Evolutionary conservation across 2,329 filamentous ascomycete species (phyloP), one percentile per base, ranked within the genome.

Genomic region (Beauveria caledonica): DNA sequence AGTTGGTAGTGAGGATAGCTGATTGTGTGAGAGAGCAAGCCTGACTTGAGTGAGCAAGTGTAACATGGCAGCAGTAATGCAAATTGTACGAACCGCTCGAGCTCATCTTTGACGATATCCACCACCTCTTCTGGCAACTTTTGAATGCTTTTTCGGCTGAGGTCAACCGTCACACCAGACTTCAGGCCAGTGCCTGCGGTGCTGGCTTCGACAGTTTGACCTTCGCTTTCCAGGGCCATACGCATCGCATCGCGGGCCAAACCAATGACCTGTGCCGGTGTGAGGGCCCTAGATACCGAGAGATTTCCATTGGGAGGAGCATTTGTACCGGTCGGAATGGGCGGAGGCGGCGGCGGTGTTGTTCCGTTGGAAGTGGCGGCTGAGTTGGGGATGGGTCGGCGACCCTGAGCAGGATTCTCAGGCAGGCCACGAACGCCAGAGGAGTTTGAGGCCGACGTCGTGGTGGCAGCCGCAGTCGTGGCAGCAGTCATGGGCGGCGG

Each of bases 1-100:
- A 25, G 77, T 69, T 6, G 89, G 89, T 51, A 93, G 83, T n/a
- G 82, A 79, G 36, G 84, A 80, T 62, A 92, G 78, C 66, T 84
- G 85, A 72, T 92, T 92, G 74, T 92, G 89, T n/a, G 89, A 91
- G 64, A 93, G 78, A 54, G 89, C 89, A 58, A 93, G 82, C 67
- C 89, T 57, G 52, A 17, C 45, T 23, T 15, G 23, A 44, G 60
- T 64, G 60, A 64, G 60, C 50, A 46, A 58, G 42, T 25, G 49
- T 39, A 33, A 10, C 23, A 46, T 39, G 36, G 39, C 45, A 55
- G 39, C 33, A 10, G 13, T 44, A 42, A 54, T 50, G 59, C 45
- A 40, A 54, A 48, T 33, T 60, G 51, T 49, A 74, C 77, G 57
- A 70, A 90, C 86, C 88, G 80, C 75, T 90, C 87, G 63, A 90